phyloP scores from a whole-genome alignment of 257 asterid genomes.

The Petunia secreta region DNA sequence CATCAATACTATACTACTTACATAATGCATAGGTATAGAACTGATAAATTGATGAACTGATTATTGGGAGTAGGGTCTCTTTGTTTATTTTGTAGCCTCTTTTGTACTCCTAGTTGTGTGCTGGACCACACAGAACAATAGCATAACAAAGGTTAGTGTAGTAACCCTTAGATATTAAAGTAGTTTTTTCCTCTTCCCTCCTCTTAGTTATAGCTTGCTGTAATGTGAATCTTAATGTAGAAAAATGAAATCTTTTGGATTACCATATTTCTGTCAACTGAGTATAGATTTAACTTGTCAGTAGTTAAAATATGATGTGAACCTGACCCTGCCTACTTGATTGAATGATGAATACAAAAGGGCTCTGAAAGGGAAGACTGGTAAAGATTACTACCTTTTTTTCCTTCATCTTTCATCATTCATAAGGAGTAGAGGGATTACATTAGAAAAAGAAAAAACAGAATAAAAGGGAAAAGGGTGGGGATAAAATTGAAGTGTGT shows the following conservation, averaged over 20 bases:
- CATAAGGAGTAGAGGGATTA: not conserved
- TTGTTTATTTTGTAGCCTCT: slow-evolving; percentile 61
- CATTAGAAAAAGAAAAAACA: not conserved
- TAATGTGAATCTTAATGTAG: too few species aligned
- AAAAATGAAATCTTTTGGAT: not conserved
- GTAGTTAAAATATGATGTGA: not conserved
- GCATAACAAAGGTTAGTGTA: slow-evolving; percentile 11
- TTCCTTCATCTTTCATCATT: not conserved
- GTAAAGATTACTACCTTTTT: not conserved
- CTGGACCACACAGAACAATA: slow-evolving; percentile 55
- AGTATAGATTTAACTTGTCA: not conserved
- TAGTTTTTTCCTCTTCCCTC: not conserved
- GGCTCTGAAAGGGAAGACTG: not conserved
- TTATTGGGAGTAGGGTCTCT: slow-evolving; percentile 66
- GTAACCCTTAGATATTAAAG: slow-evolving; percentile 8
- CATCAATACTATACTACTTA: slow-evolving; percentile 67
- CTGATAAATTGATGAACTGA: slow-evolving; percentile 79
- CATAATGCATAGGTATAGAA: slow-evolving; percentile 71
- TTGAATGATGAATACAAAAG: not conserved
- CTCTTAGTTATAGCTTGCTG: not conserved
- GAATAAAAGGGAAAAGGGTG: not conserved
- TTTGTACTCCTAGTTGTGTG: slow-evolving; percentile 42
- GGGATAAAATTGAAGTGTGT: slow-evolving; percentile 25
- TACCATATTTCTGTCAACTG: not conserved
- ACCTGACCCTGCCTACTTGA: not conserved